Evolutionary conservation across 768 basidiomycete species (phyloP), one percentile per base, ranked within the genome.

Genomic region (Naganishia vaughanmartiniae): DNA sequence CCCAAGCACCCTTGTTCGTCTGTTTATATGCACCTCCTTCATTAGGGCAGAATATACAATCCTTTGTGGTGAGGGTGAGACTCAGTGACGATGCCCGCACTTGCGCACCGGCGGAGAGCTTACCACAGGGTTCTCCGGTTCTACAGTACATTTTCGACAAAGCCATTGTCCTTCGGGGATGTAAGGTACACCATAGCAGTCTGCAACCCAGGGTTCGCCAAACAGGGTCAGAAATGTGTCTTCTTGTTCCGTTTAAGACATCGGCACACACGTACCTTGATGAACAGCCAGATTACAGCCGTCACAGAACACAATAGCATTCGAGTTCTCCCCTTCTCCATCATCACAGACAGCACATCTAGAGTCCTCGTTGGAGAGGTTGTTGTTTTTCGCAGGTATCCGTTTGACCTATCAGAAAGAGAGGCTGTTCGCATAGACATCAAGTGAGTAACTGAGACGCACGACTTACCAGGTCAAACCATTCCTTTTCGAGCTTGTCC

Each of bases 161-260:
- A 99, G 86, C 96, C 96, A 99, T 80, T 99, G 96, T 0, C 96
- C 96, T 83, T 99, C 96, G 0, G 96, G 96, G 70, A 99, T 97
- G 78, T 99, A 99, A 14, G 96, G 96, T 1, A 99, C 93, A 24
- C 96, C 96, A 77, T 99, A 99, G 77, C 96, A 99, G 79, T 99
- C 96, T 96, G 70, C 17, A 0, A 11, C 31, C n/a, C 66, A 54
- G 73, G 70, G 36, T 73, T 51, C 12, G 1, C 12, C 1, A 31
- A 19, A 21, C 14, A 14, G 2, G 19, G 36, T 17, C 46, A 6
- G 15, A 39, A 15, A 26, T 56, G 30, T 69, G 30, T 34, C 14
- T n/a, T 73, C 2, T 17, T 21, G 26, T 48, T 26, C 34, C 3
- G n/a, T 54, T 34, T 36, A 55, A 26, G 31, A 33, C 21, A 39